Evolutionary conservation across 2,329 filamentous ascomycete genomes (phyloP), one percentile per base, ranked within the genome.

Genomic region (Emergomyces orientalis): DNA sequence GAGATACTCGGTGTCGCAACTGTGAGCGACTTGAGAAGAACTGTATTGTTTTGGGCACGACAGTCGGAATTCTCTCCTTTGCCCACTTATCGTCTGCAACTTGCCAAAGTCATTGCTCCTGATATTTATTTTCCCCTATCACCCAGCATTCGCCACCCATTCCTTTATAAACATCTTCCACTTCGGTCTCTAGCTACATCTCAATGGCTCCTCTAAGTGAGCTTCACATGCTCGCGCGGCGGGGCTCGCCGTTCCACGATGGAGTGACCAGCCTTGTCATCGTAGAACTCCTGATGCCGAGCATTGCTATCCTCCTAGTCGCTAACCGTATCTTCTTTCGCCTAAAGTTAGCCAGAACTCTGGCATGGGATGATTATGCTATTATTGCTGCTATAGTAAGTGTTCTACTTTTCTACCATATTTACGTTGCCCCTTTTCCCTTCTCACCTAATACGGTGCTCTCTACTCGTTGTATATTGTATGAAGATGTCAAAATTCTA

Each of bases 321-420:
- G 39, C 55, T 19, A 71, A 70, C 47, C 67, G 71, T 17, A 45
- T 71, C 17, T 67, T 65, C 61, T 70, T 69, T 61, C 69, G 70
- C 14, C 37, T 67, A 27, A 64, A 62, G 19, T 62, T 69, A 41
- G 61, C 68, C 13, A 68, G 66, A 30, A 65, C 57, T 25, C 61
- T 71, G 14, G 71, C 68, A 27, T 59, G 57, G n/a, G 72, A 73
- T 62, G 72, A 73, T 60, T 64, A 67, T 55, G 64, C 64, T 27
- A 73, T 72, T 52, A 60, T 71, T n/a, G 39, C 66, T 1, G 67
- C 72, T 17, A 54, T 71, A 65, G 72, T 73, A 62, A 65, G 67
- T 62, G 27, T 14, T 19, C 13, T 32, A 30, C 19, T 27, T 32
- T 7, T 27, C 14, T 22, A 37, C 34, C 13, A 43, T 7, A 25